phyloP scores from a whole-genome alignment of 768 basidiomycete genomes.

The Termitomyces sp. region DNA sequence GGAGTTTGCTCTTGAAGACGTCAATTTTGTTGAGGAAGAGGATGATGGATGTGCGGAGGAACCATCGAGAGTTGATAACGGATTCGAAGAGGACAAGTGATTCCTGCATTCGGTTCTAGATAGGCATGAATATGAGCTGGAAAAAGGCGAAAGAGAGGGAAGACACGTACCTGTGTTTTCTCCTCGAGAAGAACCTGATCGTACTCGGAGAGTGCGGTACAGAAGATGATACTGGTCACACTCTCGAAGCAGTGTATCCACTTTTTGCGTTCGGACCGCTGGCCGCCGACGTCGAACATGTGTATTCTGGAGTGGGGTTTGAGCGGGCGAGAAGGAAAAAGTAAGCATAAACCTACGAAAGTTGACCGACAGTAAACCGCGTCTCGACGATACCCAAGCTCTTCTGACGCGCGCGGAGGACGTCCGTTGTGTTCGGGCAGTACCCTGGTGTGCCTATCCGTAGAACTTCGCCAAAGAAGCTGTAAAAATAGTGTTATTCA shows the following conservation, averaged over 20 bases:
- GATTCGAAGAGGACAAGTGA: conserved; percentile 88
- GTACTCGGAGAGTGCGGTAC: conserved; percentile 67
- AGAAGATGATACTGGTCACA: conserved; percentile 58
- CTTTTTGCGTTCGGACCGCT: conserved; percentile 79
- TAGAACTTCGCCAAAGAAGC: conserved; percentile 84
- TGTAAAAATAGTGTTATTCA: conserved; percentile 21
- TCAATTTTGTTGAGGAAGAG: conserved; percentile 95
- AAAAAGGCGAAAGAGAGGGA: conserved; percentile 23
- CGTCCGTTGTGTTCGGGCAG: conserved; percentile 81
- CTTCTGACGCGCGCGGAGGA: conserved; percentile 84
- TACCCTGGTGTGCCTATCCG: conserved; percentile 83
- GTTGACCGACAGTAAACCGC: conserved; percentile 64
- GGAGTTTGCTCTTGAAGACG: conserved; percentile 86
- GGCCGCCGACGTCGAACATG: conserved; percentile 81
- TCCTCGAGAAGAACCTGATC: conserved; percentile 71
- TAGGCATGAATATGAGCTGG: background rate
- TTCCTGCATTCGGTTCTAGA: conserved; percentile 90
- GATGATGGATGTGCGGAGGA: conserved; percentile 88
- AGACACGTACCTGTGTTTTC: conserved; percentile 51
- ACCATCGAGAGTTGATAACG: conserved; percentile 85
- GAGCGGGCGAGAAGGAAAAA: conserved; percentile 15
- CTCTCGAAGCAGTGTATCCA: conserved; percentile 55
- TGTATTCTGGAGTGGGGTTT: conserved; percentile 35
- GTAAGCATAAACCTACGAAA: conserved; percentile 43
- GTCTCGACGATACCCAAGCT: conserved; percentile 92